These are phyloP conservation scores for Fusarium buxicola DNA, from an alignment of 2,329 filamentous ascomycete genomes.

Conservation along the genomic window DNA sequence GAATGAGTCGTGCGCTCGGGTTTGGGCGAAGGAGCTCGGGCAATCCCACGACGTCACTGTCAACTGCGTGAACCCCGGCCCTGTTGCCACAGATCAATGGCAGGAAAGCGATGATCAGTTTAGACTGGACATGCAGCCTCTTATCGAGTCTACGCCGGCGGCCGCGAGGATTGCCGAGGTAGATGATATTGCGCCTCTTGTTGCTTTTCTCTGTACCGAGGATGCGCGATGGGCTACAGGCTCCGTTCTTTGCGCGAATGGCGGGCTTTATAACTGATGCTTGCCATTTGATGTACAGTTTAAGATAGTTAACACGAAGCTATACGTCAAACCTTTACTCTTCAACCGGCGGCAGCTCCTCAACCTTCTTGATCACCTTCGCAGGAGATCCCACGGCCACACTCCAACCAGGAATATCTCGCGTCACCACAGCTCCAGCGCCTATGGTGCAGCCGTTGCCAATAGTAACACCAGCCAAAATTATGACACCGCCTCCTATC, in stretches of 20 bases:
- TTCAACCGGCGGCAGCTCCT: not conserved
- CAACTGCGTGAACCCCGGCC: slow-evolving; percentile 50
- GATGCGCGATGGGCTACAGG: slow-evolving; percentile 49
- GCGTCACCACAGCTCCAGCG: slow-evolving; percentile 85
- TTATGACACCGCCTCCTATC: slow-evolving; percentile 78
- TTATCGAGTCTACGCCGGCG: slow-evolving; percentile 49
- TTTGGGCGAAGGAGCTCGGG: slow-evolving; percentile 50
- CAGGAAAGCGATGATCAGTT: slow-evolving; percentile 46
- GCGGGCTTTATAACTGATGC: slow-evolving; percentile 38
- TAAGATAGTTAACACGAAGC: too few species aligned
- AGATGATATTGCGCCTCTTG: slow-evolving; percentile 48
- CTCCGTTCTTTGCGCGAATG: slow-evolving; percentile 46
- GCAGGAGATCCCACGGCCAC: slow-evolving; percentile 55
- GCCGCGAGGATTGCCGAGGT: slow-evolving; percentile 46
- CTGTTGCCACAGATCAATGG: slow-evolving; percentile 46
- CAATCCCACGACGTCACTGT: slow-evolving; percentile 46
- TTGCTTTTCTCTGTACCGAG: slow-evolving; percentile 48
- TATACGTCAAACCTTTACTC: not conserved
- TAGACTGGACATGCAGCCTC: slow-evolving; percentile 47
- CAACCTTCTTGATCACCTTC: slow-evolving; percentile 45
- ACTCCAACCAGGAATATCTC: slow-evolving; percentile 49
- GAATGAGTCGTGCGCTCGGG: slow-evolving; percentile 44
- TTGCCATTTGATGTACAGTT: too few species aligned
- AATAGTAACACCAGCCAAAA: slow-evolving; percentile 84
- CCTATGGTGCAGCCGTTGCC: slow-evolving; percentile 80